Evolutionary conservation across 2,329 filamentous ascomycete species (phyloP), one percentile per base, ranked within the genome.

Genomic region (Plenodomus tracheiphilus): DNA sequence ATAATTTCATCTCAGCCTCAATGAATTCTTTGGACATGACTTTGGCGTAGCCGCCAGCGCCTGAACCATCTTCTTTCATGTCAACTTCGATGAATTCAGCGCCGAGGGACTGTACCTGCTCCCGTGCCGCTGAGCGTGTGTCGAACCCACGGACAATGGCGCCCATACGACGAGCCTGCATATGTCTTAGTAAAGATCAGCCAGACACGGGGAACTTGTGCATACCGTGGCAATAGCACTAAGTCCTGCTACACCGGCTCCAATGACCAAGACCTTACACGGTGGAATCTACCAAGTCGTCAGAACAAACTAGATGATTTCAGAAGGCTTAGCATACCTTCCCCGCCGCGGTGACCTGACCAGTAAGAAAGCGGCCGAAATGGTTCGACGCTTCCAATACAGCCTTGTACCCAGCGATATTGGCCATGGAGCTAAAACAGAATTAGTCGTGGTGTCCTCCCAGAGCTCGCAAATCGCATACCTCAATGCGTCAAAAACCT

Each of bases 1-100:
- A 96, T 0, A 96, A 80, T 70, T 89, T 92, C 90, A 95, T 95
- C 71, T 96, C 90, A 5, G 91, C 91, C 52, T 91, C 89, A 69
- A 94, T 91, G 65, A 96, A 96, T 59, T 93, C 91, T 65, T 93
- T 91, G 46, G 89, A 94, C 91, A 96, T 96, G 66, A 92, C 89
- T 66, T 96, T 96, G 44, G 89, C 90, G 65, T 96, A 96, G 15
- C 91, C 91, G 21, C 91, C 91, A 8, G 88, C 85, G 2, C 90
- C 91, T 11, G 87, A 85, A 2, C 91, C 91, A 51, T 94, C 90
- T 73, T 96, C 91, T 58, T 93, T 71, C 18, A 96, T 79, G 13
- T 90, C 87, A 18, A 96, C 91, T 72, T 96, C 89, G 59, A 96
- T 83, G 63, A 95, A 96, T 65, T 96, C 91, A 16, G 91, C 91